These are phyloP conservation scores for Globisporangium perplexum DNA, from an alignment of 352 stramenopile genomes.

Conservation along the genomic window DNA sequence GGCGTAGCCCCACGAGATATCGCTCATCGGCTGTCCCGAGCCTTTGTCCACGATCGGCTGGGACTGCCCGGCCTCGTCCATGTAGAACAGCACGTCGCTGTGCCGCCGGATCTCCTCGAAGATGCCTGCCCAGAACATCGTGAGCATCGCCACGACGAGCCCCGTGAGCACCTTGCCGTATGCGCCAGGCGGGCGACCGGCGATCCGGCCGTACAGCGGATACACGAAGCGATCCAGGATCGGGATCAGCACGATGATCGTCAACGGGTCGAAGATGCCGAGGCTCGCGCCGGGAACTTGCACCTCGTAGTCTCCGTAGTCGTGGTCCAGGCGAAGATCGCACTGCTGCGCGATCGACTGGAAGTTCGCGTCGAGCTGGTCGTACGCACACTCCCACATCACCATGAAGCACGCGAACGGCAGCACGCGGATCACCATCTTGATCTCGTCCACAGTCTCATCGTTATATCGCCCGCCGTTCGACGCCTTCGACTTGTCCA, in stretches of 20 bases:
- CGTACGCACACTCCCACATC: constrained; percentile 86
- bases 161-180: constrained; percentile 81
- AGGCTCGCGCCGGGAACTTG: constrained; percentile 76
- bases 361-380: constrained; percentile 85
- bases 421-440: constrained; percentile 80
- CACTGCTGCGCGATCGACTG: constrained; percentile 85
- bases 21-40: constrained; percentile 69
- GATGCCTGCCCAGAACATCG: constrained; percentile 80
- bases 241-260: constrained; percentile 77
- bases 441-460: constrained; percentile 80
- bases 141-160: constrained; percentile 67
- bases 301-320: constrained; percentile 26
- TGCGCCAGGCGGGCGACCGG: constrained; percentile 54
- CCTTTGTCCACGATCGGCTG: constrained; percentile 43
- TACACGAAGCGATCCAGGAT: constrained; percentile 73
- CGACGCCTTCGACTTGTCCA: constrained; percentile 82
- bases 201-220: constrained; percentile 46
- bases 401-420: constrained; percentile 88
- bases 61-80: constrained; percentile 15
- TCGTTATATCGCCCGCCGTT: constrained; percentile 79
- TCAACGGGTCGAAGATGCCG: constrained; percentile 83
- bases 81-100: constrained; percentile 34
- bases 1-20: constrained; percentile 77
- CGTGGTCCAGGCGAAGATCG: constrained; percentile 48
- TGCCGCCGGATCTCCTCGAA: constrained; percentile 76